These are phyloP conservation scores for Penstemon barbatus DNA, from an alignment of 257 asterid species.

Conservation along the genomic window DNA sequence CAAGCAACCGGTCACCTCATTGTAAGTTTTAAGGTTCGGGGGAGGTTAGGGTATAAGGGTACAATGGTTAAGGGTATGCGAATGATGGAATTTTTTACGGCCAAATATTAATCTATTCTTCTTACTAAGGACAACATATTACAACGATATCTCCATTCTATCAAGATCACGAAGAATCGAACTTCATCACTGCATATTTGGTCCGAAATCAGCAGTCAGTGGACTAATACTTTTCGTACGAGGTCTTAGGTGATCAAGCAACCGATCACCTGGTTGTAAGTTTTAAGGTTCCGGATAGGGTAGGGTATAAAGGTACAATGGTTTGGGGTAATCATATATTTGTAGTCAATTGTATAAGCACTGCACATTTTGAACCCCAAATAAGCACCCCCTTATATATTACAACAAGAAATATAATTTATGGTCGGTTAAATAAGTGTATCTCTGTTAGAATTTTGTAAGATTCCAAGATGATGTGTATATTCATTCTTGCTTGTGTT, in stretches of 20 bases:
- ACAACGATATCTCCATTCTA: conserved; percentile 71
- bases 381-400: too few relatives aligned
- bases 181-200: conserved; percentile 51
- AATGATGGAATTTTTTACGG: conserved; percentile 54
- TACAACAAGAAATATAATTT: too few relatives aligned
- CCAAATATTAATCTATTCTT: conserved; percentile 53
- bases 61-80: too few relatives aligned
- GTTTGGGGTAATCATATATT: conserved; percentile 36
- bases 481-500: too few relatives aligned
- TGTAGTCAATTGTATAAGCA: too few relatives aligned
- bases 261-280: conserved; percentile 49
- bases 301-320: conserved; percentile 24
- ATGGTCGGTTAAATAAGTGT: too few relatives aligned
- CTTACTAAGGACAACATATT: conserved; percentile 73
- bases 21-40: too few relatives aligned
- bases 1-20: too few relatives aligned
- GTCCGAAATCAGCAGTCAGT: conserved; percentile 68
- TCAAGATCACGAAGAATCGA: conserved; percentile 18
- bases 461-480: too few relatives aligned
- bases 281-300: conserved; percentile 65
- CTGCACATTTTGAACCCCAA: too few relatives aligned
- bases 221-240: conserved; percentile 60
- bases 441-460: too few relatives aligned
- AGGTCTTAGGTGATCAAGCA: conserved; percentile 58
- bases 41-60: too few relatives aligned